Percentiles rank a stretch among this genome's conserved stretches.
Conservation (phyloP, 1,284 basidiomycete genomes). For the Afroboletus lepidellus region DNA sequence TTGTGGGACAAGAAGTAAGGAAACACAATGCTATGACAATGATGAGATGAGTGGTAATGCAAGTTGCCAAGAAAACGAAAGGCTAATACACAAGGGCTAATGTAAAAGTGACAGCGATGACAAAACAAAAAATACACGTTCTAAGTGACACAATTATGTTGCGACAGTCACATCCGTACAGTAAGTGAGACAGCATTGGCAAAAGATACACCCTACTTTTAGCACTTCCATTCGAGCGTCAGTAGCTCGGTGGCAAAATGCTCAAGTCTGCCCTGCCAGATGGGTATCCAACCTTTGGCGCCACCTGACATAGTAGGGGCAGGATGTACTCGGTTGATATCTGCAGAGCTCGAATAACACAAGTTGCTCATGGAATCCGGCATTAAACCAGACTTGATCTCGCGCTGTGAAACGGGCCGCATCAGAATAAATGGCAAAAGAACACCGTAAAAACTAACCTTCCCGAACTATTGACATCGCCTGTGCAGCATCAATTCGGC, state of each 20-base stretch:
- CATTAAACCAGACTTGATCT: conserved; percentile 75
- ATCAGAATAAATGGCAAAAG: conserved; percentile 6
- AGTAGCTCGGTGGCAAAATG: neutral
- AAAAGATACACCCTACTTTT: conserved; percentile 16
- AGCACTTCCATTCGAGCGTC: conserved; percentile 7
- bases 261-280: conserved; percentile 21
- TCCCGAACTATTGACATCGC: conserved; percentile 62
- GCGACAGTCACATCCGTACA: conserved; percentile 16
- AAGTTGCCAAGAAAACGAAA: neutral
- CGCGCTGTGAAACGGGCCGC: conserved; percentile 45
- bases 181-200: conserved; percentile 13
- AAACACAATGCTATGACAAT: conserved; percentile 5
- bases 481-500: conserved; percentile 53
- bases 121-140: conserved; percentile 18
- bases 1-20: conserved; percentile 2
- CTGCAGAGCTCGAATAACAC: conserved; percentile 73
- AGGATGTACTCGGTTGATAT: conserved; percentile 58
- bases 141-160: conserved; percentile 23
- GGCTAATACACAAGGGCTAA: neutral
- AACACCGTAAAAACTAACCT: conserved; percentile 40
- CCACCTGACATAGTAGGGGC: conserved; percentile 72
- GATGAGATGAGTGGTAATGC: conserved; percentile 3
- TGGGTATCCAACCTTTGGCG: conserved; percentile 26
- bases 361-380: conserved; percentile 76
- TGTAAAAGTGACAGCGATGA: conserved; percentile 3